Percentiles rank a stretch among this genome's conserved stretches.
phyloP scores from a whole-genome alignment of 371 early-diverging fungal genomes.

The Hamiltosporidium tvaerminnensis region DNA sequence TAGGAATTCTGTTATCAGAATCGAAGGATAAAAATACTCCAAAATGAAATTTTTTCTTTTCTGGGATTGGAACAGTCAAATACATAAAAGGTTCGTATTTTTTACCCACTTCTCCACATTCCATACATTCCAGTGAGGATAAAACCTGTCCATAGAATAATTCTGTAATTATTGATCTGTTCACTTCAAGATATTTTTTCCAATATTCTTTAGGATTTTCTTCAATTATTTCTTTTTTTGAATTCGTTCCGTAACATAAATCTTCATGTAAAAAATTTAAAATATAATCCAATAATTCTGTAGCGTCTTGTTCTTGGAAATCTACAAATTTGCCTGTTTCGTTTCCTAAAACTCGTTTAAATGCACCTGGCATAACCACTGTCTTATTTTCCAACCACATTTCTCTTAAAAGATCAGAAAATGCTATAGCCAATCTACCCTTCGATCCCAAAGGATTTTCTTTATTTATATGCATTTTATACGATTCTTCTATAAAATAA shows the following conservation, averaged over 20 bases:
- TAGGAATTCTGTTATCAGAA: slow-evolving; percentile 3
- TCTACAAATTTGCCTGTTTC: slow-evolving; percentile 56
- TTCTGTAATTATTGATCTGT: slow-evolving; percentile 22
- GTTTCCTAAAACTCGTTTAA: slow-evolving; percentile 15
- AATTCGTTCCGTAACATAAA: not conserved
- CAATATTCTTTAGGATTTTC: slow-evolving; percentile 1
- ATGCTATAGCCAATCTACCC: slow-evolving; percentile 59
- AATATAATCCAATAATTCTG: slow-evolving; percentile 60
- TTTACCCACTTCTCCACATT: slow-evolving; percentile 6
- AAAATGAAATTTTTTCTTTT: not conserved
- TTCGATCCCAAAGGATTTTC: slow-evolving; percentile 57
- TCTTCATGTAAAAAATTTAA: slow-evolving; percentile 64
- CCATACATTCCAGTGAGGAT: slow-evolving; percentile 17
- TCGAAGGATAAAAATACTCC: not conserved
- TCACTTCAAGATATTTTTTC: slow-evolving; percentile 3
- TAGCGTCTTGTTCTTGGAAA: slow-evolving; percentile 61
- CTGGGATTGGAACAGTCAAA: slow-evolving; percentile 26
- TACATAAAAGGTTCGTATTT: slow-evolving; percentile 23
- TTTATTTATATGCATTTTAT: slow-evolving; percentile 53
- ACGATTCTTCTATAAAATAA: slow-evolving; percentile 54
- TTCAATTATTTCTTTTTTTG: not conserved
- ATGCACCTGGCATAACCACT: not conserved
- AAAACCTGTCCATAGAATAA: slow-evolving; percentile 19
- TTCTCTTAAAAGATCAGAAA: slow-evolving; percentile 57
- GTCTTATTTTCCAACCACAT: slow-evolving; percentile 57